phyloP scores from a whole-genome alignment of 208 protist species.

The Ichthyophonus hoferi region DNA sequence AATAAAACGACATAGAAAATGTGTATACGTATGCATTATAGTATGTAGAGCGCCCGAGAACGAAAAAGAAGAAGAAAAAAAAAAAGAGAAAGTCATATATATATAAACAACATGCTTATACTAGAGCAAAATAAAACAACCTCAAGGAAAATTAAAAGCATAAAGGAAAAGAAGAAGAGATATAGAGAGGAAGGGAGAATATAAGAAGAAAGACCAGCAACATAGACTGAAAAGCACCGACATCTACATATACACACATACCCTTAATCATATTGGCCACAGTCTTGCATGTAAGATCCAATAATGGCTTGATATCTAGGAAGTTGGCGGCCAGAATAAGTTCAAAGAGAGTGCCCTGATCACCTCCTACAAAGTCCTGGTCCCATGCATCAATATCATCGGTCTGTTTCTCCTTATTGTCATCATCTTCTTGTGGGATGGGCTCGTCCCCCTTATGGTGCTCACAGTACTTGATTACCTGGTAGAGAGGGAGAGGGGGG shows the following conservation, averaged over 20 bases:
- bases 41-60: too few relatives aligned
- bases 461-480: conserved; percentile 67
- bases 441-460: conserved; percentile 65
- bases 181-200: too few relatives aligned
- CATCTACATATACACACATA: conserved; percentile 30
- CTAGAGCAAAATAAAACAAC: too few relatives aligned
- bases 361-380: conserved; percentile 69
- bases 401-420: conserved; percentile 11
- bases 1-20: too few relatives aligned
- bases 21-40: too few relatives aligned
- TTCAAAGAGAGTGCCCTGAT: conserved; percentile 70
- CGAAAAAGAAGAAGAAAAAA: too few relatives aligned
- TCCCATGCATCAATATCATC: conserved; percentile 59
- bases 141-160: too few relatives aligned
- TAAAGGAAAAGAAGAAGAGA: too few relatives aligned
- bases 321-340: conserved; percentile 75
- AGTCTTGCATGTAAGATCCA: conserved; percentile 76
- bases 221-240: background rate
- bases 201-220: too few relatives aligned
- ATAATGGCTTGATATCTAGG: conserved; percentile 74
- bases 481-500: too few relatives aligned
- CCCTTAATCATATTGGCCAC: conserved; percentile 68
- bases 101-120: too few relatives aligned
- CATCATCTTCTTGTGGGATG: conserved; percentile 21
- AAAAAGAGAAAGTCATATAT: too few relatives aligned